Conservation (phyloP, 2,329 filamentous ascomycete species). For the Alternaria sp. region DNA sequence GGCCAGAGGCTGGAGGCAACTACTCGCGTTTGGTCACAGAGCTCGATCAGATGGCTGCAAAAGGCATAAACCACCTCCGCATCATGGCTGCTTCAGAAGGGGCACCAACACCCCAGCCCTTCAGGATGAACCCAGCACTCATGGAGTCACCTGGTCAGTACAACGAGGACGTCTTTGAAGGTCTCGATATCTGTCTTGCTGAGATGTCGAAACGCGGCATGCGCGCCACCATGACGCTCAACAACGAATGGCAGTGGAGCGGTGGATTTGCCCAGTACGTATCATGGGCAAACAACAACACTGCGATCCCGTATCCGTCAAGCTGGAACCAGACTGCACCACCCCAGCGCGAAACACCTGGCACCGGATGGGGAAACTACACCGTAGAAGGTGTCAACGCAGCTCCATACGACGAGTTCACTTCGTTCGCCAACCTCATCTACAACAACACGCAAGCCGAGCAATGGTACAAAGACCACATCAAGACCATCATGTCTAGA, state of each 20-base stretch:
- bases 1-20: conserved; percentile 45
- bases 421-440: conserved; percentile 43
- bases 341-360: conserved; percentile 41
- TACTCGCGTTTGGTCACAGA: conserved; percentile 47
- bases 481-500: conserved; percentile 45
- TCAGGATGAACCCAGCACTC: conserved; percentile 50
- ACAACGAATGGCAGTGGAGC: conserved; percentile 51
- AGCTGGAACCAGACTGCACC: conserved; percentile 49
- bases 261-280: conserved; percentile 51
- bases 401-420: conserved; percentile 37
- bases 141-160: conserved; percentile 47
- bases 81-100: conserved; percentile 52
- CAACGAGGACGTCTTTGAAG: conserved; percentile 48
- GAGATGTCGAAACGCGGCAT: conserved; percentile 51
- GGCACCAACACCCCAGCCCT: conserved; percentile 47
- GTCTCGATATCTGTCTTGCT: conserved; percentile 48
- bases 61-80: conserved; percentile 50
- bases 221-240: conserved; percentile 51
- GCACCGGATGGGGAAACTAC: conserved; percentile 51
- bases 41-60: conserved; percentile 50
- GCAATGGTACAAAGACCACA: conserved; percentile 47
- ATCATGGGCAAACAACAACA: conserved; percentile 47
- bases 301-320: conserved; percentile 45
- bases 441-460: conserved; percentile 47
- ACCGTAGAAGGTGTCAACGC: conserved; percentile 45